phyloP scores from a whole-genome alignment of 805 yeast genomes.

The Scheffersomyces lignosus region DNA sequence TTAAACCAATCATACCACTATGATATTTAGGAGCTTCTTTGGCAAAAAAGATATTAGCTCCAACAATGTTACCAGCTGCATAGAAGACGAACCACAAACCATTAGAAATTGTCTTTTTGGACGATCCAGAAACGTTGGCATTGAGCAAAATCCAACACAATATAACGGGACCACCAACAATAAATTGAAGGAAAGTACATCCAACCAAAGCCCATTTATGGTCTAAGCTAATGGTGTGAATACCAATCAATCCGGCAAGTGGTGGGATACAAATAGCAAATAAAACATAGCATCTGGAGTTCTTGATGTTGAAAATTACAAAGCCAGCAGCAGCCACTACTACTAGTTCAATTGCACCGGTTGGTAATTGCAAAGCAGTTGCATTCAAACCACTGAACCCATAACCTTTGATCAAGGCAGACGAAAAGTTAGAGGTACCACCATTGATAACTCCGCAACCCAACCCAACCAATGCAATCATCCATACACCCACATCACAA shows the following conservation, averaged over 20 bases:
- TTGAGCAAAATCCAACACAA: conserved; percentile 24
- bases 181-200: conserved; percentile 30
- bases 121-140: conserved; percentile 22
- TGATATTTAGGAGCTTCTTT: conserved; percentile 23
- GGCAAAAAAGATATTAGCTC: conserved; percentile 23
- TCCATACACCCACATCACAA: conserved; percentile 18
- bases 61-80: conserved; percentile 30
- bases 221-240: conserved; percentile 15
- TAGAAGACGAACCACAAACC: conserved; percentile 23
- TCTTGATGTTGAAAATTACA: conserved; percentile 17
- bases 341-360: conserved; percentile 26
- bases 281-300: conserved; percentile 16
- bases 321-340: conserved; percentile 29
- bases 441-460: conserved; percentile 34
- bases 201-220: conserved; percentile 28
- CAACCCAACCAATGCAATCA: conserved; percentile 21
- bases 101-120: conserved; percentile 23
- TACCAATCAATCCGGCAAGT: conserved; percentile 26
- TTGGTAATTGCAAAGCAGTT: conserved; percentile 26
- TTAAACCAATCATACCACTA: conserved; percentile 24
- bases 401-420: conserved; percentile 29
- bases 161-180: conserved; percentile 31
- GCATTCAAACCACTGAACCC: conserved; percentile 30
- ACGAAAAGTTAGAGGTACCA: conserved; percentile 23
- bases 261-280: conserved; percentile 19